Evolutionary conservation across 305 asterid species (phyloP).

Genomic region (Coffea humblotiana): DNA sequence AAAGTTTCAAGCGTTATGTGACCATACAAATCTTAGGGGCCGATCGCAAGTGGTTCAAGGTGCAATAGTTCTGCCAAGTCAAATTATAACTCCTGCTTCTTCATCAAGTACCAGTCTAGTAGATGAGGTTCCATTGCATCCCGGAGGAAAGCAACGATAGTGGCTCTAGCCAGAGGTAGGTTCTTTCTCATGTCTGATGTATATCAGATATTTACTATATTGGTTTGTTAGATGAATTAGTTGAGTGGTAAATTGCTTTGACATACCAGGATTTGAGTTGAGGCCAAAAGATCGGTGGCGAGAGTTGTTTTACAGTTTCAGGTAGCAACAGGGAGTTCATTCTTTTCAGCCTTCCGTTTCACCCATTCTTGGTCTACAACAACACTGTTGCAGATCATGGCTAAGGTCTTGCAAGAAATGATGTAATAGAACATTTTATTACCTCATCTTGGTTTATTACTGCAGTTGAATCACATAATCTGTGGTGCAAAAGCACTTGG

Average conservation of each 20-base stretch:
- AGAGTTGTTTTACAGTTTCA: background rate
- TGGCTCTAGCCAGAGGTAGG: background rate
- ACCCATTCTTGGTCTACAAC: background rate
- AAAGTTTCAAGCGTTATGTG: background rate
- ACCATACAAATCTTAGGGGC: background rate
- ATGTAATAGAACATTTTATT: background rate
- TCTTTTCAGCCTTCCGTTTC: background rate
- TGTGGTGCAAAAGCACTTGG: background rate
- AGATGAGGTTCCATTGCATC: background rate
- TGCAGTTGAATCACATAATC: background rate
- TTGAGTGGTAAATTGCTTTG: background rate
- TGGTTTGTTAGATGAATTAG: background rate
- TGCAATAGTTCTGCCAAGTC: conserved; percentile 2
- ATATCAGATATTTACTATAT: background rate
- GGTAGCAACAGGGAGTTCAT: background rate
- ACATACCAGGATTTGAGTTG: background rate
- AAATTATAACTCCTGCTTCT: background rate
- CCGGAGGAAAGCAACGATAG: background rate
- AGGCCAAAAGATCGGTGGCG: background rate
- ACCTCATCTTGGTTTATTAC: background rate
- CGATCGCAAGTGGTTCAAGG: background rate
- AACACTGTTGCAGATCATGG: background rate
- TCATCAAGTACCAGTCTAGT: background rate
- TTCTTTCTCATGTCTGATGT: background rate
- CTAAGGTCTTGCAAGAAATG: background rate